Percentiles rank a stretch among this genome's conserved stretches.
These are phyloP conservation scores for Didymellaceae sp. DNA, from an alignment of 2,329 filamentous ascomycete genomes.

Conservation along the genomic window DNA sequence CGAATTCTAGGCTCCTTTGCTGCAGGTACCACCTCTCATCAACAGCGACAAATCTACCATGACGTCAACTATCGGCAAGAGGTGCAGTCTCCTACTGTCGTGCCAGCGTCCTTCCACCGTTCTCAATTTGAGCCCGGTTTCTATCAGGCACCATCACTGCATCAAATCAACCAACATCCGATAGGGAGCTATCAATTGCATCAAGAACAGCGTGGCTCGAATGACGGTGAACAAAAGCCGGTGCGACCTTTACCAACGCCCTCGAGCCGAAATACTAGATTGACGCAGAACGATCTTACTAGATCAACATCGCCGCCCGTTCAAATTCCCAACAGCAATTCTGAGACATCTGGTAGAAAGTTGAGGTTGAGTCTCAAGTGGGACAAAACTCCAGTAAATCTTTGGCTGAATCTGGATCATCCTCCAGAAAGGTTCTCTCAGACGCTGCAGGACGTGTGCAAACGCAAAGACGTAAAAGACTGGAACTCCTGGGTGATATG, in stretches of 20 bases:
- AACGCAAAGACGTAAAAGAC: background rate
- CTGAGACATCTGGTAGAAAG: background rate
- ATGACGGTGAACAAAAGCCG: background rate
- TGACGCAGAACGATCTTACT: background rate
- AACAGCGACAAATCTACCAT: background rate
- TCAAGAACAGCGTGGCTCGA: background rate
- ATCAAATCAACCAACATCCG: background rate
- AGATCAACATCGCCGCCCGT: background rate
- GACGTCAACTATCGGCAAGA: background rate
- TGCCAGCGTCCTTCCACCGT: background rate
- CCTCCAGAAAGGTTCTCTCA: background rate
- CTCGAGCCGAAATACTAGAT: background rate
- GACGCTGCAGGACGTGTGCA: background rate
- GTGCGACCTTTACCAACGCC: background rate
- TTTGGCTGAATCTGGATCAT: background rate
- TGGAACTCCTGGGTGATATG: constrained; percentile 1
- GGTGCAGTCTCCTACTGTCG: background rate
- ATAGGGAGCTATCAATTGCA: background rate
- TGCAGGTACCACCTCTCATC: background rate
- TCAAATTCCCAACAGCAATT: background rate
- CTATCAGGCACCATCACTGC: background rate
- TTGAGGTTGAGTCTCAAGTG: constrained; percentile 2
- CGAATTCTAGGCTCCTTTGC: background rate
- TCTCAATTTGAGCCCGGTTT: background rate
- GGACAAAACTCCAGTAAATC: background rate